Evolutionary conservation across 2,329 filamentous ascomycete genomes (phyloP).

Genomic region (Nigrospora oryzae): DNA sequence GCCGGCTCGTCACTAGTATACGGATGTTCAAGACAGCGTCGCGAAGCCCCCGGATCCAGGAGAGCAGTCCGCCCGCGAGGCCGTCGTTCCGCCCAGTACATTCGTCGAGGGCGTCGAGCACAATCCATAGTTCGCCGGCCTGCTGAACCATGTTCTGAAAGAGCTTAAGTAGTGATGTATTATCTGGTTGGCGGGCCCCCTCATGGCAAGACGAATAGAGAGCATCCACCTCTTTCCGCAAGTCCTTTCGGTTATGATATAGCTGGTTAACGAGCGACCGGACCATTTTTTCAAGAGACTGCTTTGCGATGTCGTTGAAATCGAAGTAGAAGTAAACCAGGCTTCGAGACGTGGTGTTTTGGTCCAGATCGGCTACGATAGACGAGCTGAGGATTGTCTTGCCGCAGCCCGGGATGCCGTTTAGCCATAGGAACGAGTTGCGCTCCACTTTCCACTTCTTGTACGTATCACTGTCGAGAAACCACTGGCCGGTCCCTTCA

Average conservation of each 20-base stretch:
- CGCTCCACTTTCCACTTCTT: conserved; percentile 17
- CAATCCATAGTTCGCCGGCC: conserved; percentile 12
- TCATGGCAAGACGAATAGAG: conserved; percentile 16
- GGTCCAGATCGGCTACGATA: conserved; percentile 19
- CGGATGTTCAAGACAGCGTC: conserved; percentile 4
- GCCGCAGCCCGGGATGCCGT: no score
- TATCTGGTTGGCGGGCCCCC: conserved; percentile 13
- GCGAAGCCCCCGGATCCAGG: conserved; percentile 6
- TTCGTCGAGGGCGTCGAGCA: conserved; percentile 22
- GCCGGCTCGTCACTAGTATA: conserved; percentile 14
- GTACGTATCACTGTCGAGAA: conserved; percentile 20
- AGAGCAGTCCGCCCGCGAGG: conserved; percentile 2
- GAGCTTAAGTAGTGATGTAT: conserved; percentile 11
- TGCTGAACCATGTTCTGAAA: conserved; percentile 13
- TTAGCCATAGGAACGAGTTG: conserved; percentile 22
- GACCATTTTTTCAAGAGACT: conserved; percentile 21
- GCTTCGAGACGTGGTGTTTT: background rate
- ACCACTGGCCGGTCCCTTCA: conserved; percentile 23
- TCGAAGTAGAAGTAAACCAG: conserved; percentile 26
- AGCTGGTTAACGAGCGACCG: conserved; percentile 27
- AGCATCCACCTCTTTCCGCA: conserved; percentile 11
- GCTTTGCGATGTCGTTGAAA: conserved; percentile 28
- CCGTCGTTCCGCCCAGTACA: conserved; percentile 6
- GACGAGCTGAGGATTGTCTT: conserved; percentile 30
- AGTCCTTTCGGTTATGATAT: conserved; percentile 8